phyloP scores from a whole-genome alignment of 345 rosid species.

The Arabis hirsuta region DNA sequence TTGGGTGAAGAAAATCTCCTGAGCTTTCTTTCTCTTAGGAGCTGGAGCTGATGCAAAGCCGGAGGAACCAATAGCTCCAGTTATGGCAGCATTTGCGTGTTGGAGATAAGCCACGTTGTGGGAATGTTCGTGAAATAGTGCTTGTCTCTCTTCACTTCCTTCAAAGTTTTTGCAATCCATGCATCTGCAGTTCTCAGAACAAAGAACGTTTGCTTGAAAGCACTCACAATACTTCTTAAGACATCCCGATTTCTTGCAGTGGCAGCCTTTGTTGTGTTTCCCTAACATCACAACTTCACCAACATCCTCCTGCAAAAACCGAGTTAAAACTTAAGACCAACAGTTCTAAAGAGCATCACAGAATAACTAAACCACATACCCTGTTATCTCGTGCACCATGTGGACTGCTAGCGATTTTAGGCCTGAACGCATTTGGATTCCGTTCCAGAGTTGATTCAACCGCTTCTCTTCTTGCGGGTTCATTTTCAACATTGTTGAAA shows the following conservation, averaged over 20 bases:
- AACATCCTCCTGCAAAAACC: conserved; percentile 65
- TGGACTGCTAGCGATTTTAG: conserved; percentile 95
- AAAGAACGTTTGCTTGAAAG: conserved; percentile 95
- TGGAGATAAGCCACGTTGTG: conserved; percentile 78
- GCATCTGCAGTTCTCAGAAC: conserved; percentile 98
- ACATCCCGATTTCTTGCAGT: conserved; percentile 99
- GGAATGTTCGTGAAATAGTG: conserved; percentile 79
- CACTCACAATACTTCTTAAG: conserved; percentile 99
- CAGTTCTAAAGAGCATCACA: conserved; percentile 5
- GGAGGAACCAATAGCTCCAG: conserved; percentile 95
- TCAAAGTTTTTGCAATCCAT: conserved; percentile 98
- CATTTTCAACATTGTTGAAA: conserved; percentile 89
- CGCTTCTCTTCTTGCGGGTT: conserved; percentile 85
- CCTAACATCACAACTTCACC: conserved; percentile 70
- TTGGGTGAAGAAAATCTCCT: conserved; percentile 64
- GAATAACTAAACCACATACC: conserved; percentile 48
- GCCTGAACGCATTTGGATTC: conserved; percentile 97
- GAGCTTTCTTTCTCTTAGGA: conserved; percentile 80
- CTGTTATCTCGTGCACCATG: conserved; percentile 70
- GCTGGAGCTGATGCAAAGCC: conserved; percentile 79
- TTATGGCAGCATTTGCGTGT: conserved; percentile 95
- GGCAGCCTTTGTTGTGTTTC: conserved; percentile 98
- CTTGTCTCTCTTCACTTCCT: conserved; percentile 94
- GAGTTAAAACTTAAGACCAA: neutral
- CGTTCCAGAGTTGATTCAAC: conserved; percentile 91